These are phyloP conservation scores for Agrocybe pediades DNA, from an alignment of 768 basidiomycete species.

Conservation along the genomic window DNA sequence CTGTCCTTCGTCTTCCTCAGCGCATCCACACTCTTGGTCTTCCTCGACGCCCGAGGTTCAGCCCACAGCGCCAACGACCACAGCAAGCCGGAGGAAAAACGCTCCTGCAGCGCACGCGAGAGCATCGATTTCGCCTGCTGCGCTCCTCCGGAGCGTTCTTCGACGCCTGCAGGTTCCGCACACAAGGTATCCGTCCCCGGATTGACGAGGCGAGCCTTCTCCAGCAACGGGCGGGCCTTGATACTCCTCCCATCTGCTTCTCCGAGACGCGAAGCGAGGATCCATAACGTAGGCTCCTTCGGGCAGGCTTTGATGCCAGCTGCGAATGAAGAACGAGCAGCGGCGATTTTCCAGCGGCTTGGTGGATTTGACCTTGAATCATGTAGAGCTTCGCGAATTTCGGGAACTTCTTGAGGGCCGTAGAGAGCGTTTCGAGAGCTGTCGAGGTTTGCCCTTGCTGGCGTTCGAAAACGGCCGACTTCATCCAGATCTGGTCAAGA, in stretches of 20 bases:
- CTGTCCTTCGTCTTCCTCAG: conserved; percentile 89
- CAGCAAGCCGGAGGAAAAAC: conserved; percentile 83
- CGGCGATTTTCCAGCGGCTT: conserved; percentile 54
- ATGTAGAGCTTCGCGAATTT: conserved; percentile 93
- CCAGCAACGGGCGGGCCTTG: conserved; percentile 87
- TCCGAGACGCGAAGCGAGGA: conserved; percentile 85
- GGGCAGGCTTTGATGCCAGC: conserved; percentile 87
- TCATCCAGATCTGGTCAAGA: conserved; percentile 91
- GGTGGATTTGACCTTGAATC: conserved; percentile 93
- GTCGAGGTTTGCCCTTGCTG: conserved; percentile 77
- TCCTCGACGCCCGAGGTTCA: conserved; percentile 86
- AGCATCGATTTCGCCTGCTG: conserved; percentile 89
- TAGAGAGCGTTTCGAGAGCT: conserved; percentile 74
- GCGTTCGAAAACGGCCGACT: conserved; percentile 92
- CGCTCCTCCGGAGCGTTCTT: conserved; percentile 82
- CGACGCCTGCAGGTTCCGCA: conserved; percentile 89
- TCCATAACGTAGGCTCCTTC: conserved; percentile 84
- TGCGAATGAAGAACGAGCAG: conserved; percentile 80
- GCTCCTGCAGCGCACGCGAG: conserved; percentile 88
- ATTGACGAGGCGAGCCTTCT: conserved; percentile 86
- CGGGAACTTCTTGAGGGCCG: conserved; percentile 83
- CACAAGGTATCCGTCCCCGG: conserved; percentile 93
- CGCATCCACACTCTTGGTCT: conserved; percentile 89
- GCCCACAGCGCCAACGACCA: conserved; percentile 95
- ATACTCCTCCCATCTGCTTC: conserved; percentile 92